Base-by-base conservation (phyloP, 495 filamentous ascomycete species). In the Neurospora pannonica region DNA sequence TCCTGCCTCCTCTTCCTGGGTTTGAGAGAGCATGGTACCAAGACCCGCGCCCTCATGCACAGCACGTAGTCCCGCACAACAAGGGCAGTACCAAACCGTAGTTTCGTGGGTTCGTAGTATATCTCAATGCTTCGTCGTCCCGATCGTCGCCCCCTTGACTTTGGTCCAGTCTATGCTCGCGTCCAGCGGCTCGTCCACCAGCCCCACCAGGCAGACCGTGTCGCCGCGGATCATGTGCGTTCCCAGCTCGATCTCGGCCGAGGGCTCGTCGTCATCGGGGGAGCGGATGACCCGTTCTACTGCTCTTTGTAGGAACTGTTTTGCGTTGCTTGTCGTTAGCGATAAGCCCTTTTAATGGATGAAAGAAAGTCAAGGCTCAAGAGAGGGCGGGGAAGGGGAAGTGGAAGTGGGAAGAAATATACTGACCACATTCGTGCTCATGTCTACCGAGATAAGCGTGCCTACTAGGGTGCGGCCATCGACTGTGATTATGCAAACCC, bases 191-290 rank as follows among this genome's bases (percentile, higher is more conserved):
- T 97, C 95, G 82, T 98, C 93, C 19, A 99, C 90, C 67, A 96
- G 86, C 7, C 96, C 96, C 54, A 94, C 93, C 19, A 96, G 83
- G n/a, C 92, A 94, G 71, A 99, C 96, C 80, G 94, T 97, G 77
- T 98, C 97, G 21, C 96, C 96, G 75, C 97, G 90, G 71, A 99
- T 92, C 62, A 99, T 83, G 79, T 99, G 98, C 17, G 98, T 84
- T 0, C 96, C 96, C 79, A 97, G 90, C 36, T 90, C 89, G 38
- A 95, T 90, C 81, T 97, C 90, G 40, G 90, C 88, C 74, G 93
- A 97, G 0, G 91, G 88, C 75, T 97, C 94, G 46, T 88, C 87
- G 77, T 97, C 94, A 74, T 98, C 95, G 60, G 88, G 86, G 1
- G 90, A 90, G 73, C 92, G 90, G 75, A 99, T 97, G 48, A 97